Conservation (phyloP, 177 flowering plant genomes). For the Vitis hybrid region DNA sequence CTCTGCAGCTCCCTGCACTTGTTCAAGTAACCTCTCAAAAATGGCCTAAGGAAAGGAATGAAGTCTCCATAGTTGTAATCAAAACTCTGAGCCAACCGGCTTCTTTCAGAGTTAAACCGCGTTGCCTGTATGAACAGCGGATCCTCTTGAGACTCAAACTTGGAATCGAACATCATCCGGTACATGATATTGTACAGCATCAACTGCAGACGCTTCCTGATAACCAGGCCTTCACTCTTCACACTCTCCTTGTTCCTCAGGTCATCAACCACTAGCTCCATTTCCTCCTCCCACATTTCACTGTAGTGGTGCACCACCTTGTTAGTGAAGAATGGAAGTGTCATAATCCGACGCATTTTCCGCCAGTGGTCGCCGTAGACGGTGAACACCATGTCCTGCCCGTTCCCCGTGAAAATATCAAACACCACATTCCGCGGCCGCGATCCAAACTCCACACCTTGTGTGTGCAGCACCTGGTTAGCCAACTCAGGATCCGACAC, state of each 20-base stretch:
- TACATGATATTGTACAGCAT: constrained; percentile 75
- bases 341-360: constrained; percentile 66
- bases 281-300: constrained; percentile 58
- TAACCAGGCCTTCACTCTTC: constrained; percentile 35
- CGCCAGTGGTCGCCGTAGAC: constrained; percentile 67
- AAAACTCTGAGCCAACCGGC: constrained; percentile 70
- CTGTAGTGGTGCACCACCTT: constrained; percentile 54
- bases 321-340: constrained; percentile 64
- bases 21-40: constrained; percentile 57
- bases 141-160: constrained; percentile 51
- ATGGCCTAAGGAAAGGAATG: constrained; percentile 64
- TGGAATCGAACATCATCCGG: constrained; percentile 65
- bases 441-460: constrained; percentile 70
- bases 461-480: constrained; percentile 50
- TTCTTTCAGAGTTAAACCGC: constrained; percentile 52
- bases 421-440: constrained; percentile 62
- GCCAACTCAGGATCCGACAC: constrained; percentile 54
- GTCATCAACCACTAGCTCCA: constrained; percentile 47
- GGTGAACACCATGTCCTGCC: constrained; percentile 74
- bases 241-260: constrained; percentile 22
- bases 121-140: constrained; percentile 55
- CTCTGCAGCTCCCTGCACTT: constrained; percentile 59
- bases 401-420: constrained; percentile 66
- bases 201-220: constrained; percentile 57
- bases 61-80: constrained; percentile 72